Base-by-base conservation (phyloP, 2,329 filamentous ascomycete species). In the Pyrenophora graminea region DNA sequence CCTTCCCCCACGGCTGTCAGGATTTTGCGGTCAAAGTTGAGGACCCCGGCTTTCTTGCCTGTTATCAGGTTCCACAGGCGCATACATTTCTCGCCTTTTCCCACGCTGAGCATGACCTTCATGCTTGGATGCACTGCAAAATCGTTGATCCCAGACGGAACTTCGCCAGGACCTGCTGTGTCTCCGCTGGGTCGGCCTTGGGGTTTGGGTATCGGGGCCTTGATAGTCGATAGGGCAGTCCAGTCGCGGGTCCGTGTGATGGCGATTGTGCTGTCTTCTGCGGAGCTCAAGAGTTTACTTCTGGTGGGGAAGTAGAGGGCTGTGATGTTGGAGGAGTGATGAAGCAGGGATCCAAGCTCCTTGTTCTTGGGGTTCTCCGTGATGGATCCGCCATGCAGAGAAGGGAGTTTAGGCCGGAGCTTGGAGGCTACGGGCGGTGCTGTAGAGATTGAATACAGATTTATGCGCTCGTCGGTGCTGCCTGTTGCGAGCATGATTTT, bases 1-100 rank as follows among this genome's bases (percentile, higher is more conserved):
- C 86, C 83, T 76, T 96, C 91, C 39, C 90, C 90, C 9, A 89
- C 83, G 62, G 89, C 85, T 38, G 83, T 79, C 45, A 97, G 78
- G 64, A 94, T 81, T 0, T 87, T 83, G 50, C 83, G 81, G 59
- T 83, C 83, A 71, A 97, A 97, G 70, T 90, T 94, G 62, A 99
- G 77, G 45, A 96, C 92, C 25, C 92, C 91, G 1, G 92, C 92
- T 77, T 96, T 97, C 77, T 93, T 96, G 13, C 92, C 94, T 2
- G 93, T 97, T 59, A 97, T 91, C 58, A 99, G 74, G 68, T 99
- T 97, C 94, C 94, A 99, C 59, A 97, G 74, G 58, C 94, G 81
- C 89, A 99, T 95, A 67, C 87, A 91, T 59, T 85, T 86, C 77
- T 99, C 94, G 59, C 91, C 91, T 65, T 88, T 90, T 61, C 90